These are phyloP conservation scores for Tagetes erecta DNA, from an alignment of 129 eudicot genomes.

Conservation along the genomic window DNA sequence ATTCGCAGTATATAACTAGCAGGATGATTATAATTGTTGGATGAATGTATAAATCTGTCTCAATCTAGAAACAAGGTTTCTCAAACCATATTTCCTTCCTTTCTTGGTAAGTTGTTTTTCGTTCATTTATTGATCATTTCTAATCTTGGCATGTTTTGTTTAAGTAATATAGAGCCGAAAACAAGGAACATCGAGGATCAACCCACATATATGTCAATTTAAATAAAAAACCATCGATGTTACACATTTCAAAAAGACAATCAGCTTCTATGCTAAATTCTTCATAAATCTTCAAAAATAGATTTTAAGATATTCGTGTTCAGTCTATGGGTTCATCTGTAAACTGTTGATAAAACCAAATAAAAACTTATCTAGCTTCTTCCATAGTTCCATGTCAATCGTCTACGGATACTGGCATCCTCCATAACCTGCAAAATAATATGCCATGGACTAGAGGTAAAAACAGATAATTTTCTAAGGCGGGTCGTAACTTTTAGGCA, in stretches of 20 bases:
- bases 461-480: not conserved
- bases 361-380: slow-evolving; percentile 19
- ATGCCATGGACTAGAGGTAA: not conserved
- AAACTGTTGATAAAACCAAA: slow-evolving; percentile 1
- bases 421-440: slow-evolving; percentile 56
- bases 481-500: not conserved
- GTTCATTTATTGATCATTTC: not conserved
- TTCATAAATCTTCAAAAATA: slow-evolving; percentile 6
- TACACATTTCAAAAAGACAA: not conserved
- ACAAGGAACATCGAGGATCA: not conserved
- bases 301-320: not conserved
- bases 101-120: not conserved
- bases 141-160: not conserved
- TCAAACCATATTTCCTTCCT: not conserved
- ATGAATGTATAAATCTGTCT: not conserved
- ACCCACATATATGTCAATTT: not conserved
- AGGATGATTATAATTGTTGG: not conserved
- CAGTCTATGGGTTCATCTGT: not conserved
- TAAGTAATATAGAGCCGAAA: not conserved
- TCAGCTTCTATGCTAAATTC: not conserved
- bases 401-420: slow-evolving; percentile 48
- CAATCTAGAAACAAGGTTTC: too few species aligned
- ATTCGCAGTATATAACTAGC: not conserved
- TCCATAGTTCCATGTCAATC: slow-evolving; percentile 24
- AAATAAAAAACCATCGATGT: not conserved